Base-by-base conservation (phyloP, 1,139 yeast genomes). In the Hansenula sp. region DNA sequence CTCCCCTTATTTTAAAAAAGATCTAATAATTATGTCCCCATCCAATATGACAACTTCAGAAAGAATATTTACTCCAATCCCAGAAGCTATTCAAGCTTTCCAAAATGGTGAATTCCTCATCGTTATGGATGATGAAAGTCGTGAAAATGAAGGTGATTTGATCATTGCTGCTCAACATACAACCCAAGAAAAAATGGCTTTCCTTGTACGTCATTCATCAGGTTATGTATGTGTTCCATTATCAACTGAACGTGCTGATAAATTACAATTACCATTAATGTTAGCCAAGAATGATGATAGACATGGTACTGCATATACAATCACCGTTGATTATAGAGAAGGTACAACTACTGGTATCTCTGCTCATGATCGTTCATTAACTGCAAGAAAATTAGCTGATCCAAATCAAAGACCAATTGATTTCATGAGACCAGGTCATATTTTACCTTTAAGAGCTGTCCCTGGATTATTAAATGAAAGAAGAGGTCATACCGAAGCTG, bases 291-390 rank as follows among this genome's bases (percentile, higher is more conserved):
- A 60, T 29, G 65, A 62, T 38, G 98, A 94, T 60, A 80, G 95
- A 61, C 97, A 92, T 57, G 95, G 96, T 13, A 94, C 99, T 7
- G 97, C 97, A 3, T 94, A 92, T 65, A 92, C 98, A 1, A 80
- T 92, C 37, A 87, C 97, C 2, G 87, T 89, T 44, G 99, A 94
- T 62, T 80, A 70, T 51, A 79, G 73, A 29, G 75, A 78, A 42
- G 96, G 95, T 27, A 90, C 97, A 29, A 87, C 98, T n/a, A 92
- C 98, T 0, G 99, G 99, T 14, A 94, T 92, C 41, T 84, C 95
- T 27, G 97, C 98, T 7, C 82, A 82, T 54, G 99, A 94, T 63
- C 77, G 98, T 57, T 94, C 96, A 0, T 67, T 86, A 50, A 92
- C 98, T 1, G 86, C 87, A 31, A 66, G 71, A 32, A 72, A 72